These are phyloP conservation scores for Pythium biforme DNA, from an alignment of 352 stramenopile genomes.

Conservation along the genomic window DNA sequence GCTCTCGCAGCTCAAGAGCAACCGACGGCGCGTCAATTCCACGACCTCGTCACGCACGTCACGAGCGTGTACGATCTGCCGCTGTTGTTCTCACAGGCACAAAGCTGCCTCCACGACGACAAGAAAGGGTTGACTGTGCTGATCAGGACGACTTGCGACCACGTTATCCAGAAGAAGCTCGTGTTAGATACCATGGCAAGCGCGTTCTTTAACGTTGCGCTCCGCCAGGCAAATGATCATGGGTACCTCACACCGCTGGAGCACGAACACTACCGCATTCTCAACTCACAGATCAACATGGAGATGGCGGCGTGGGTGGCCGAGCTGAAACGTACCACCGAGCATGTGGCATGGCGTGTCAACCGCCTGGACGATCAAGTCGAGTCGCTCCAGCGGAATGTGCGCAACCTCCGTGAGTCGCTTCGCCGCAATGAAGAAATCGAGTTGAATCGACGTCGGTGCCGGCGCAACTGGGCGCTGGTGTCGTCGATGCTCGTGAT, in stretches of 20 bases:
- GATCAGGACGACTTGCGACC: slow-evolving; percentile 1
- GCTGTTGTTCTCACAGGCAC: slow-evolving; percentile 5
- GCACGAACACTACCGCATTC: slow-evolving; percentile 17
- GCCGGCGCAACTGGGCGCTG: slow-evolving; percentile 12
- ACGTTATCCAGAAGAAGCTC: slow-evolving; percentile 15
- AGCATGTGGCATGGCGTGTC: slow-evolving; percentile 21
- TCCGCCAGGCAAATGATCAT: slow-evolving; percentile 6
- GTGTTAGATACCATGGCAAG: slow-evolving; percentile 20
- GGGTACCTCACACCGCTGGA: slow-evolving; percentile 7
- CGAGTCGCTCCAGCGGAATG: slow-evolving; percentile 7
- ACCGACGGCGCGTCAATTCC: not conserved
- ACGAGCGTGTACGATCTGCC: slow-evolving; percentile 22
- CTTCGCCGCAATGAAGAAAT: slow-evolving; percentile 13
- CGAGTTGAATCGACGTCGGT: slow-evolving; percentile 8
- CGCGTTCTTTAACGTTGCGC: slow-evolving; percentile 20
- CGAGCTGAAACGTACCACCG: slow-evolving; percentile 18
- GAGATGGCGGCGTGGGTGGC: slow-evolving; percentile 17
- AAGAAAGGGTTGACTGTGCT: slow-evolving; percentile 7
- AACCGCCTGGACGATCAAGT: slow-evolving; percentile 14
- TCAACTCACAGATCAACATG: slow-evolving; percentile 21
- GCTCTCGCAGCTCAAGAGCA: not conserved
- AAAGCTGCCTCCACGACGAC: slow-evolving; percentile 3
- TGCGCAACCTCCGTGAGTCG: slow-evolving; percentile 14
- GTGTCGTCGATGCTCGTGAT: slow-evolving; percentile 12
- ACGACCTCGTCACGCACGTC: slow-evolving; percentile 7